Percentiles rank a stretch among this genome's conserved stretches.
Conservation (phyloP, 2,329 filamentous ascomycete species). For the Raffaelea albimanens region DNA sequence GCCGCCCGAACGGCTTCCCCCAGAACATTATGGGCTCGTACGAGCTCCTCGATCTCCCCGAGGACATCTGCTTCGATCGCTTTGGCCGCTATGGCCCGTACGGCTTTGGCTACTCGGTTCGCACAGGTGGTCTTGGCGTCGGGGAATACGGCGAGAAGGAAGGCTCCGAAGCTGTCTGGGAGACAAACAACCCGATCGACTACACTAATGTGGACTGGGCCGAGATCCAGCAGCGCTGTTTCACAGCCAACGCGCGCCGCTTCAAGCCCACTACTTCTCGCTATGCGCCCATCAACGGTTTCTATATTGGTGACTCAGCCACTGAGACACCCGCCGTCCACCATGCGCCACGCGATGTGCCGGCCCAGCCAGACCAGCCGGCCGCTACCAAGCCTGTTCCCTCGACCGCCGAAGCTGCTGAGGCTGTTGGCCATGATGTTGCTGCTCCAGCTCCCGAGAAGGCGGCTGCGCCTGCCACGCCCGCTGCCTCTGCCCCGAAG, state of each 20-base stretch:
- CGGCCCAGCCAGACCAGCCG: not conserved
- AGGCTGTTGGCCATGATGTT: not conserved
- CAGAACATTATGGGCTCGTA: slow-evolving; percentile 82
- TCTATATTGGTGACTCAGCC: slow-evolving; percentile 30
- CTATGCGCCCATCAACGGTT: slow-evolving; percentile 35
- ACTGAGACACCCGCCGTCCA: slow-evolving; percentile 7
- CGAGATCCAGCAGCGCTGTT: slow-evolving; percentile 65
- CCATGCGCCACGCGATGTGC: no score
- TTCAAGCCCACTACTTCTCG: slow-evolving; percentile 45
- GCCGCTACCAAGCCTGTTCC: not conserved
- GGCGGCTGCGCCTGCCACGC: not conserved
- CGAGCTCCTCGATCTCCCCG: slow-evolving; percentile 63
- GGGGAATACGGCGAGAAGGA: slow-evolving; percentile 77
- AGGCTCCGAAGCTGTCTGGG: slow-evolving; percentile 73
- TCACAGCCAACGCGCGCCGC: slow-evolving; percentile 57
- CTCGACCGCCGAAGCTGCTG: not conserved
- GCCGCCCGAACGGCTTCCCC: slow-evolving; percentile 76
- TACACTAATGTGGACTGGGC: slow-evolving; percentile 72
- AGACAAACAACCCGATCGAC: slow-evolving; percentile 60
- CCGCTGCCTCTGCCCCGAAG: not conserved
- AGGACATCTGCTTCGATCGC: slow-evolving; percentile 88
- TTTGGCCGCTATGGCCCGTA: slow-evolving; percentile 85
- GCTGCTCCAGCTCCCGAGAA: not conserved
- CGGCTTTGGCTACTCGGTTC: slow-evolving; percentile 74
- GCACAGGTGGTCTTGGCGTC: slow-evolving; percentile 72